phyloP scores from a whole-genome alignment of 345 rosid species.

The Euphorbia pulcherrima region DNA sequence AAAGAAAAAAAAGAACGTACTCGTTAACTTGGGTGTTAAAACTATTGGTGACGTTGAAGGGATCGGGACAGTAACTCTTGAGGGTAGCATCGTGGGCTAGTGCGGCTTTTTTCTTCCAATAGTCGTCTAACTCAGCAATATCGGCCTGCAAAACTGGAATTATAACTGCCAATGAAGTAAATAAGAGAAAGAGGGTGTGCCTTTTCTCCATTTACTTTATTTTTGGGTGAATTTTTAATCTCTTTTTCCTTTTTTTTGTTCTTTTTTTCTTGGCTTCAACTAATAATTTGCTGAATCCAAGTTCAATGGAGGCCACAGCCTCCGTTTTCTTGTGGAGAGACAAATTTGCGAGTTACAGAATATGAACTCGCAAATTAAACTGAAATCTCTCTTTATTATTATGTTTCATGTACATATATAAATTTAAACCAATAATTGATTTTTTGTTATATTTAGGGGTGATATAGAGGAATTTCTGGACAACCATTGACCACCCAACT shows the following conservation, averaged over 20 bases:
- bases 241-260: neutral
- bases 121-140: conserved; percentile 43
- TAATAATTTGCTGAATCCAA: neutral
- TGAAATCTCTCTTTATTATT: neutral
- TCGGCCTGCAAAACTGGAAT: conserved; percentile 31
- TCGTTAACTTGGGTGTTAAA: conserved; percentile 38
- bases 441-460: neutral
- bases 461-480: conserved; percentile 3
- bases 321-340: neutral
- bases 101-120: conserved; percentile 46
- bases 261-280: conserved; percentile 4
- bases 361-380: neutral
- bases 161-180: conserved; percentile 24
- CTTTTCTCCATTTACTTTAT: neutral
- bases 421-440: neutral
- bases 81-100: conserved; percentile 33
- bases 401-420: neutral
- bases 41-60: conserved; percentile 40
- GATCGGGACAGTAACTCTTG: conserved; percentile 48
- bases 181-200: conserved; percentile 15
- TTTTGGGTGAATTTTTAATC: neutral
- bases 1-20: conserved; percentile 23
- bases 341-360: neutral
- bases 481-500: neutral
- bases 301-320: conserved; percentile 2